Percentiles rank a stretch among this genome's conserved stretches.
These are phyloP conservation scores for Geotrichum citri-aurantii DNA, from an alignment of 1,139 yeast genomes.

Conservation along the genomic window DNA sequence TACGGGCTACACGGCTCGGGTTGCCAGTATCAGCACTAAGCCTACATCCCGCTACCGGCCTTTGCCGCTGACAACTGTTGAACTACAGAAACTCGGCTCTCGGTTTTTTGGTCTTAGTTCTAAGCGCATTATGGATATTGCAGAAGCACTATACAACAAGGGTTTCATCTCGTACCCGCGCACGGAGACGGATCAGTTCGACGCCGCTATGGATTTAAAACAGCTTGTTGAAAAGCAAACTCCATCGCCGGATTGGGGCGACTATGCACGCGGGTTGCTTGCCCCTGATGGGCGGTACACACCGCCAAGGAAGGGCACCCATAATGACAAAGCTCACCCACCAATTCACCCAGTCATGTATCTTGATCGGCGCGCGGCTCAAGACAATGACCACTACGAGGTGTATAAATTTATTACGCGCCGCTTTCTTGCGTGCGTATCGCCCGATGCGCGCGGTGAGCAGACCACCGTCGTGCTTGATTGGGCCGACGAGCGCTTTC, in stretches of 20 bases:
- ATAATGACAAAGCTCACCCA: constrained; percentile 96
- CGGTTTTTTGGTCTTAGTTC: constrained; percentile 70
- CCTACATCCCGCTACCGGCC: constrained; percentile 80
- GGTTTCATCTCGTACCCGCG: constrained; percentile 94
- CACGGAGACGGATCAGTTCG: constrained; percentile 92
- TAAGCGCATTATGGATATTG: constrained; percentile 65
- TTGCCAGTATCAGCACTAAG: constrained; percentile 48
- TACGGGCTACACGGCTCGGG: constrained; percentile 39
- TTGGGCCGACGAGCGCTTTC: constrained; percentile 76
- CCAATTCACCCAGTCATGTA: constrained; percentile 78
- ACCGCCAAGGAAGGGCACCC: constrained; percentile 69
- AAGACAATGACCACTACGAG: constrained; percentile 49
- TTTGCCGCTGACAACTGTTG: constrained; percentile 91
- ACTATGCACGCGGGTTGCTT: constrained; percentile 39
- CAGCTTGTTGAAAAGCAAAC: constrained; percentile 56
- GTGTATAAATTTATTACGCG: constrained; percentile 86
- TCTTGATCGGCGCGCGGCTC: constrained; percentile 36
- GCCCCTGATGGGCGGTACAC: constrained; percentile 37
- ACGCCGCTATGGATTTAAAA: constrained; percentile 63
- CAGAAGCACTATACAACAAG: constrained; percentile 77
- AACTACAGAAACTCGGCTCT: constrained; percentile 82
- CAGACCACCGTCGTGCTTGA: constrained; percentile 55
- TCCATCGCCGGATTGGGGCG: constrained; percentile 44
- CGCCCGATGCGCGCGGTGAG: constrained; percentile 81
- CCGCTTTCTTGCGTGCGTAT: constrained; percentile 86